Percentiles rank a stretch among this genome's conserved stretches.
phyloP scores from a whole-genome alignment of 805 yeast species.

The Saccharomycopsis amapae region DNA sequence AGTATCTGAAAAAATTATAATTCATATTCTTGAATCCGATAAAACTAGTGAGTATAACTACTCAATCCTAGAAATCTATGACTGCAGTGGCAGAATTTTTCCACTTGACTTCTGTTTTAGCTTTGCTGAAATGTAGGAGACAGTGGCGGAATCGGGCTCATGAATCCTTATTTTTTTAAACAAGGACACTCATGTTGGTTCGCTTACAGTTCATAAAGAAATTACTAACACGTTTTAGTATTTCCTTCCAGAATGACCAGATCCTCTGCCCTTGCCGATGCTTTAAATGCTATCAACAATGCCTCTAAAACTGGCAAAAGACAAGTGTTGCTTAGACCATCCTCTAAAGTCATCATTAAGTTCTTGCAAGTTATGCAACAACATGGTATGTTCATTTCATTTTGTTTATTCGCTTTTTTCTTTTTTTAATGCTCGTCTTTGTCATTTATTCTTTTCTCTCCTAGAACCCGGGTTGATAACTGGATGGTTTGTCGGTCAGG shows the following conservation, averaged over 20 bases:
- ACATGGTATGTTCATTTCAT: slow-evolving; percentile 43
- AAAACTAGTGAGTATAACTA: slow-evolving; percentile 11
- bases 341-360: slow-evolving; percentile 96
- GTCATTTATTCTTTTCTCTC: slow-evolving; percentile 1
- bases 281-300: slow-evolving; percentile 94
- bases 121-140: background rate
- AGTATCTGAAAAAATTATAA: too few relatives aligned
- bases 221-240: background rate
- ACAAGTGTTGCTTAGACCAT: slow-evolving; percentile 96
- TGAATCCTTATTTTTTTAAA: slow-evolving; percentile 15
- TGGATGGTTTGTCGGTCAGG: slow-evolving; percentile 22
- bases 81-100: background rate
- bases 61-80: background rate
- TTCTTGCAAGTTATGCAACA: slow-evolving; percentile 94
- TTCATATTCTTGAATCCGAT: slow-evolving; percentile 10
- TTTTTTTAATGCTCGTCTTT: background rate
- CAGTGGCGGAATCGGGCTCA: slow-evolving; percentile 16
- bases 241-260: slow-evolving; percentile 67
- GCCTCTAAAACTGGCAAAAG: slow-evolving; percentile 99
- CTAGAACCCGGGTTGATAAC: slow-evolving; percentile 21
- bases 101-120: background rate
- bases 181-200: slow-evolving; percentile 22
- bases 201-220: background rate
- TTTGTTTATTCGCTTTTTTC: background rate
- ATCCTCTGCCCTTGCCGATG: slow-evolving; percentile 97